Conservation (phyloP, 78 protist genomes). For the Parvularia atlantis region DNA sequence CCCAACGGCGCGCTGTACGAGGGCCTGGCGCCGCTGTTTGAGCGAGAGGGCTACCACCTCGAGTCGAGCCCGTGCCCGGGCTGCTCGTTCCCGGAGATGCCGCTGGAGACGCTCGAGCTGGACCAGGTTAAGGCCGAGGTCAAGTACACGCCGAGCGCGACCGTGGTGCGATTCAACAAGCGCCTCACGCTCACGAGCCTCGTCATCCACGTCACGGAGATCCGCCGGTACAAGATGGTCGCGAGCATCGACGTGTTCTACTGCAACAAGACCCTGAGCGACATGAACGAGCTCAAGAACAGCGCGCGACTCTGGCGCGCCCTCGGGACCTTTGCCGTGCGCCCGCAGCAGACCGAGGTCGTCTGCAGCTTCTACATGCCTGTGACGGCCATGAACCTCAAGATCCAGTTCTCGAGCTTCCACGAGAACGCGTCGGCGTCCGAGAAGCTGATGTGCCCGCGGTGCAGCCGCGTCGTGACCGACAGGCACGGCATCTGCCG, state of each 20-base stretch:
- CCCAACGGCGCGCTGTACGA: slow-evolving; percentile 57
- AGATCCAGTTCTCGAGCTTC: slow-evolving; percentile 68
- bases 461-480: slow-evolving; percentile 58
- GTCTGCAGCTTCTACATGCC: slow-evolving; percentile 40
- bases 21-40: slow-evolving; percentile 24
- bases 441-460: slow-evolving; percentile 63
- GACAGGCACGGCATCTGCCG: slow-evolving; percentile 76
- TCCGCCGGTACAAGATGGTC: slow-evolving; percentile 37
- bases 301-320: slow-evolving; percentile 50
- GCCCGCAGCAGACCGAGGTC: slow-evolving; percentile 47
- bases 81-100: slow-evolving; percentile 48
- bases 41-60: slow-evolving; percentile 59
- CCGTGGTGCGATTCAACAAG: slow-evolving; percentile 22
- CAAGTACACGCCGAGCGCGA: slow-evolving; percentile 44
- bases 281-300: slow-evolving; percentile 49
- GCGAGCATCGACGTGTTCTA: slow-evolving; percentile 44
- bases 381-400: slow-evolving; percentile 52
- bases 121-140: slow-evolving; percentile 43
- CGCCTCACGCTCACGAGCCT: slow-evolving; percentile 21
- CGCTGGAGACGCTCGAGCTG: slow-evolving; percentile 19
- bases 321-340: slow-evolving; percentile 16
- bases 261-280: slow-evolving; percentile 40
- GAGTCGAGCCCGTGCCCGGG: slow-evolving; percentile 59
- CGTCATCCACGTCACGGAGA: slow-evolving; percentile 24
- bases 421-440: slow-evolving; percentile 32